Percentiles rank a stretch among this genome's conserved stretches.
These are phyloP conservation scores for Podospora australis DNA, from an alignment of 495 filamentous ascomycete species.

Conservation along the genomic window DNA sequence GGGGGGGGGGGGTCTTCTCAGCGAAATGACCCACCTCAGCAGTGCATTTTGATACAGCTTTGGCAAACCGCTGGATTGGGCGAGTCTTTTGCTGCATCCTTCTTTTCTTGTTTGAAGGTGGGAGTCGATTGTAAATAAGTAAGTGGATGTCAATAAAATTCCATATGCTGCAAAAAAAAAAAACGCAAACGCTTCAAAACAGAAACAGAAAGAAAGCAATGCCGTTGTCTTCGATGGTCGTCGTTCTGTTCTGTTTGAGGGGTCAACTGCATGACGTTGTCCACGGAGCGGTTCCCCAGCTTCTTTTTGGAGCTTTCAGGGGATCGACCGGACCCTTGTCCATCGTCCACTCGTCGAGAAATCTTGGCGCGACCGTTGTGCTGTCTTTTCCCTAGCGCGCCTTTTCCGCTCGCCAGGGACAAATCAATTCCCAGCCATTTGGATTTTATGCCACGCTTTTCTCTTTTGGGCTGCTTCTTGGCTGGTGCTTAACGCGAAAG, in stretches of 20 bases:
- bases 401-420: not conserved
- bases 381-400: not conserved
- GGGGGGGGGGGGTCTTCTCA: no score
- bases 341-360: no score
- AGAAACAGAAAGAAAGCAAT: no score
- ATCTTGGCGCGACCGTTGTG: no score
- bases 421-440: not conserved
- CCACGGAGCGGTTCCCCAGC: not conserved
- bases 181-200: no score
- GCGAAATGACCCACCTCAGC: slow-evolving; percentile 61
- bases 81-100: slow-evolving; percentile 37
- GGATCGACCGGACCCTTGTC: not conserved
- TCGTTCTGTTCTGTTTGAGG: not conserved
- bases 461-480: no score
- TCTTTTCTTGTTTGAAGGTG: not conserved
- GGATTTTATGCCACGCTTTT: not conserved
- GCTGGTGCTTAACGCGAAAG: not conserved
- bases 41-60: slow-evolving; percentile 76
- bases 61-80: slow-evolving; percentile 85
- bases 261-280: not conserved
- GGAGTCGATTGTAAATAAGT: no score
- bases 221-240: no score
- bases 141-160: no score
- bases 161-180: no score
- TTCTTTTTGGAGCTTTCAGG: not conserved